Conservation (phyloP, 2,329 filamentous ascomycete species). For the Davidsoniella eucalypti region DNA sequence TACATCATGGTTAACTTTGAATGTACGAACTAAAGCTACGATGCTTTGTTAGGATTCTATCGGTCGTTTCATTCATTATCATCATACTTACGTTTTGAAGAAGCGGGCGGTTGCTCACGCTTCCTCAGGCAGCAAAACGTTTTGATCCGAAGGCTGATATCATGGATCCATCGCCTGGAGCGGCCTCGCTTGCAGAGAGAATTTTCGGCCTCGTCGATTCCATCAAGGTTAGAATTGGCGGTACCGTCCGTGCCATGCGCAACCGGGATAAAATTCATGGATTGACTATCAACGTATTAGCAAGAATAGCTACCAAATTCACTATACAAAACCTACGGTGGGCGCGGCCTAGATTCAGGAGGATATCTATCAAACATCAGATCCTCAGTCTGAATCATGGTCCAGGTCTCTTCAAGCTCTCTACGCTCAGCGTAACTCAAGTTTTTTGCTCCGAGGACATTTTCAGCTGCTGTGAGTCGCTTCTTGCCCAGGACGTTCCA, state of each 20-base stretch:
- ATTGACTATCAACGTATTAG: conserved; percentile 3
- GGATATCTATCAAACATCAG: conserved; percentile 12
- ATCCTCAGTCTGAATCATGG: conserved; percentile 13
- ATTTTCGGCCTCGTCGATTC: conserved; percentile 11
- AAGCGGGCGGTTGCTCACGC: neutral
- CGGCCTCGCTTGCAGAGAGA: neutral
- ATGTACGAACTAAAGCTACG: conserved; percentile 8
- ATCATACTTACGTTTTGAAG: conserved; percentile 7
- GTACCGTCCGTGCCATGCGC: neutral
- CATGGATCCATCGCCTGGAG: neutral
- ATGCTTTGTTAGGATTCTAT: neutral
- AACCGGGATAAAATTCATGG: conserved; percentile 8
- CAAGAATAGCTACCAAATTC: neutral
- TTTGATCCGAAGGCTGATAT: conserved; percentile 4
- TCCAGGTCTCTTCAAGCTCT: conserved; percentile 13
- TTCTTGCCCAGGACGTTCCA: conserved; percentile 11
- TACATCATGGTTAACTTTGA: conserved; percentile 9
- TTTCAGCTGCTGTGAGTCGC: conserved; percentile 8
- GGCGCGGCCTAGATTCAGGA: conserved; percentile 11
- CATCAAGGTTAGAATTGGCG: conserved; percentile 5
- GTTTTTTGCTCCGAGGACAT: conserved; percentile 7
- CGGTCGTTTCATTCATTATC: neutral
- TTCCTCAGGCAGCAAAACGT: conserved; percentile 11
- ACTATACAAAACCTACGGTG: conserved; percentile 7
- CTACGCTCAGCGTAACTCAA: conserved; percentile 10